A percentile compares a stretch with the other conserved stretches of the same genome.
These are phyloP conservation scores for Nannizzia gypsea DNA, from an alignment of 2,329 filamentous ascomycete genomes.

Conservation along the genomic window DNA sequence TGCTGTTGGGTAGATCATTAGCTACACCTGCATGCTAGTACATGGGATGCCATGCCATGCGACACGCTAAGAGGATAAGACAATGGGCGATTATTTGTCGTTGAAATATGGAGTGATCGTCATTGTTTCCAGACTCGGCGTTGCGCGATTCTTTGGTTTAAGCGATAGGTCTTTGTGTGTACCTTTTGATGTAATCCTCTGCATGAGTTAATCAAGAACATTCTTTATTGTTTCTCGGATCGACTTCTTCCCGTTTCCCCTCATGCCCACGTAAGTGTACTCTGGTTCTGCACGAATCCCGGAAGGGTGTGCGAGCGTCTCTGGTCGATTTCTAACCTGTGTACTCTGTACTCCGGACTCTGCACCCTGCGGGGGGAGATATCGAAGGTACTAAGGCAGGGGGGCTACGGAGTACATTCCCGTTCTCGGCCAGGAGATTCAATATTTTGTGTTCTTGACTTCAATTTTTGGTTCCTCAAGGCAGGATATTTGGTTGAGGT, in stretches of 20 bases:
- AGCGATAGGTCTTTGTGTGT: neutral
- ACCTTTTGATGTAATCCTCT: neutral
- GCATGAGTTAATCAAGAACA: neutral
- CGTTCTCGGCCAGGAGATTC: neutral
- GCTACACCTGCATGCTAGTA: neutral
- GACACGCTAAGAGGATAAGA: neutral
- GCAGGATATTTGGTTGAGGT: neutral
- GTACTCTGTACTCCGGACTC: neutral
- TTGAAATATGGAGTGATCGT: neutral
- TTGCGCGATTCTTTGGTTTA: slow-evolving; percentile 1
- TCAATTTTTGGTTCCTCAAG: neutral
- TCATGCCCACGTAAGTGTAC: neutral
- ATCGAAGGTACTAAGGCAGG: neutral
- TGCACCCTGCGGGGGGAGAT: neutral
- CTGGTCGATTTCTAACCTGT: neutral
- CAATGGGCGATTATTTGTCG: neutral
- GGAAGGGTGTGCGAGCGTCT: neutral
- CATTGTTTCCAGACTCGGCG: neutral
- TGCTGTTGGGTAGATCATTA: neutral
- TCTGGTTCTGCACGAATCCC: neutral
- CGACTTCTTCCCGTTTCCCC: neutral
- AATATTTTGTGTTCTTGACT: neutral
- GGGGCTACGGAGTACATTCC: neutral
- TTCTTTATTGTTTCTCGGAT: neutral
- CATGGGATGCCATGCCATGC: neutral